Conservation (phyloP, 257 asterid species). For the Gentiana dahurica region DNA sequence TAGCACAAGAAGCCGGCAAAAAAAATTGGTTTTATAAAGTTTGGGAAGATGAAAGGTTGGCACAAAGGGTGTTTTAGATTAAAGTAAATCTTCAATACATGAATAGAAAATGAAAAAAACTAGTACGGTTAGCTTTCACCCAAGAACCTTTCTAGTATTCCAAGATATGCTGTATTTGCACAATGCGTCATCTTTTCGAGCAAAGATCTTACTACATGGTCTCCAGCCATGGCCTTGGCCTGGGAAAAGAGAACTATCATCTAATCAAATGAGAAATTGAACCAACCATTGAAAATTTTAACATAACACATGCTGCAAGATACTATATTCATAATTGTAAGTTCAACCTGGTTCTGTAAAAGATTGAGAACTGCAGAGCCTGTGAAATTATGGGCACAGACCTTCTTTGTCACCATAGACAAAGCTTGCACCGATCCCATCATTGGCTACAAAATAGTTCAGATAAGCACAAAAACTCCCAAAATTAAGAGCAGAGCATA, state of each 20-base stretch:
- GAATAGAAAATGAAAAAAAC: too few species aligned
- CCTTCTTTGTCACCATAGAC: constrained; percentile 71
- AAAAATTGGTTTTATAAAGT: too few species aligned
- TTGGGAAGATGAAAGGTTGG: too few species aligned
- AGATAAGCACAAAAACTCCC: constrained; percentile 9
- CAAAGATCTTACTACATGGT: constrained; percentile 84
- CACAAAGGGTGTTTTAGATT: too few species aligned
- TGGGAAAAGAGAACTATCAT: constrained; percentile 18
- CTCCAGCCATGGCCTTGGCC: constrained; percentile 99
- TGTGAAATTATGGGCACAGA: constrained; percentile 55
- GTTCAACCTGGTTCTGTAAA: constrained; percentile 77
- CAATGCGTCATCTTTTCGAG: constrained; percentile 86
- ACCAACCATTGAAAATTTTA: background rate
- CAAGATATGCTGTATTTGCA: constrained; percentile 89
- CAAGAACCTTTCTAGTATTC: constrained; percentile 83
- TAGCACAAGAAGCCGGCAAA: too few species aligned
- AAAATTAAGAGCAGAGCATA: constrained; percentile 6
- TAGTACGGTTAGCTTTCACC: background rate
- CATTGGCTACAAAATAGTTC: constrained; percentile 64
- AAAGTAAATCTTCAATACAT: too few species aligned
- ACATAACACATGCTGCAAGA: background rate
- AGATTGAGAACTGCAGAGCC: constrained; percentile 94
- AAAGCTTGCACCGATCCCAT: constrained; percentile 94
- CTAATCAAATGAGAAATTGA: constrained; percentile 8
- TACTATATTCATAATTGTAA: background rate